Evolutionary conservation across 768 basidiomycete species (phyloP).

Genomic region (Panaeolus cyanescens): DNA sequence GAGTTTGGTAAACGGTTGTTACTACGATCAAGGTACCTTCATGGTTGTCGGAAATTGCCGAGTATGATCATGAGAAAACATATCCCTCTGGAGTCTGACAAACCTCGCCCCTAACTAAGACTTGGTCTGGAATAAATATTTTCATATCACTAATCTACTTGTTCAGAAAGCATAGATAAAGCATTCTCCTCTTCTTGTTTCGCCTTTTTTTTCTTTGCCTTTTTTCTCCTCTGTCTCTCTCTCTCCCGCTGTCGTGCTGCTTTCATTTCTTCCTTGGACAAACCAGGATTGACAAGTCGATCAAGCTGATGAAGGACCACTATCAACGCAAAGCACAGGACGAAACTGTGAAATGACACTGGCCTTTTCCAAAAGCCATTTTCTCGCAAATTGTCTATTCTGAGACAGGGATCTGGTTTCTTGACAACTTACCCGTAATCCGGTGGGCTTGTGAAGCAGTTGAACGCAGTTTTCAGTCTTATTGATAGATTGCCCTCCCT

Average conservation of each 20-base stretch:
- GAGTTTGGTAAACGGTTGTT: neutral
- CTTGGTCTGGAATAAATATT: too few relatives aligned
- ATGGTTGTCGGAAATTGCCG: slow-evolving; percentile 22
- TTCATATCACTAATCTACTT: neutral
- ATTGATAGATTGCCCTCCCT: slow-evolving; percentile 96
- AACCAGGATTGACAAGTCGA: slow-evolving; percentile 68
- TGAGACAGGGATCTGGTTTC: slow-evolving; percentile 81
- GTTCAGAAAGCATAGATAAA: slow-evolving; percentile 8
- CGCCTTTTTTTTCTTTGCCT: slow-evolving; percentile 70
- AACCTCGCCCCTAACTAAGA: too few relatives aligned
- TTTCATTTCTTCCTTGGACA: slow-evolving; percentile 69
- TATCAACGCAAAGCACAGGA: slow-evolving; percentile 17
- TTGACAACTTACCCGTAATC: slow-evolving; percentile 85
- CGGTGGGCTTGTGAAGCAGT: slow-evolving; percentile 85
- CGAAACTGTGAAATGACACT: slow-evolving; percentile 32
- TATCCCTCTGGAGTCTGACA: too few relatives aligned
- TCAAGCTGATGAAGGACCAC: slow-evolving; percentile 61
- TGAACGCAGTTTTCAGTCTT: slow-evolving; percentile 93
- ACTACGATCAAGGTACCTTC: neutral
- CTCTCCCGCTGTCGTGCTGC: slow-evolving; percentile 77
- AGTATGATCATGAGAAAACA: too few relatives aligned
- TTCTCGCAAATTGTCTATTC: slow-evolving; percentile 80
- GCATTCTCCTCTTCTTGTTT: slow-evolving; percentile 20
- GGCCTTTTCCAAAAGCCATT: slow-evolving; percentile 75
- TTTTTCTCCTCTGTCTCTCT: slow-evolving; percentile 74